Evolutionary conservation across 2,329 filamentous ascomycete genomes (phyloP).

Genomic region (Harringtonia aguacate): DNA sequence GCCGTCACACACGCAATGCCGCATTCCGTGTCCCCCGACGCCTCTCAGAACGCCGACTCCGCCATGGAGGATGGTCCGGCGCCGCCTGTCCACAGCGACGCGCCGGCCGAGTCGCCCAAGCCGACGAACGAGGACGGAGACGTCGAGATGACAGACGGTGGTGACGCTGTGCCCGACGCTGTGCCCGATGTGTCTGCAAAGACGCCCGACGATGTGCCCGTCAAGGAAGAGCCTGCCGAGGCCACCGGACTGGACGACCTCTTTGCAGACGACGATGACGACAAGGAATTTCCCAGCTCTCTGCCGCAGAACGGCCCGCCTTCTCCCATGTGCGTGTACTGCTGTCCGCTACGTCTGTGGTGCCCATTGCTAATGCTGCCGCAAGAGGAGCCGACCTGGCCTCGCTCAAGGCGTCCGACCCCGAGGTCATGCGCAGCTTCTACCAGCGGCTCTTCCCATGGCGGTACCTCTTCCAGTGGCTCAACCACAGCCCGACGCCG

Average conservation of each 20-base stretch:
- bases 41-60: slow-evolving; percentile 15
- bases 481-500: slow-evolving; percentile 84
- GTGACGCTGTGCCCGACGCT: slow-evolving; percentile 1
- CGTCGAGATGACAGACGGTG: background rate
- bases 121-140: background rate
- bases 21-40: slow-evolving; percentile 28
- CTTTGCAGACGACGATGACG: slow-evolving; percentile 47
- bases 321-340: too few relatives aligned
- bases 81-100: background rate
- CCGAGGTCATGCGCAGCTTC: slow-evolving; percentile 82
- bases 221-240: slow-evolving; percentile 26
- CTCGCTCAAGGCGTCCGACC: slow-evolving; percentile 46
- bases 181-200: too few relatives aligned
- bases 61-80: slow-evolving; percentile 13
- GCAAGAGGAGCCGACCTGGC: slow-evolving; percentile 6
- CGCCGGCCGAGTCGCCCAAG: background rate
- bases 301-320: slow-evolving; percentile 4
- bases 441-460: slow-evolving; percentile 95
- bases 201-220: too few relatives aligned
- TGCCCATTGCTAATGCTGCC: too few relatives aligned
- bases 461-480: slow-evolving; percentile 90
- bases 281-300: slow-evolving; percentile 47
- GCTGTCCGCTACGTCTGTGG: too few relatives aligned
- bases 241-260: slow-evolving; percentile 44
- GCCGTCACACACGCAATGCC: slow-evolving; percentile 25